Base-by-base conservation (phyloP, 2,329 filamentous ascomycete species). In the Stachybotrys elegans region DNA sequence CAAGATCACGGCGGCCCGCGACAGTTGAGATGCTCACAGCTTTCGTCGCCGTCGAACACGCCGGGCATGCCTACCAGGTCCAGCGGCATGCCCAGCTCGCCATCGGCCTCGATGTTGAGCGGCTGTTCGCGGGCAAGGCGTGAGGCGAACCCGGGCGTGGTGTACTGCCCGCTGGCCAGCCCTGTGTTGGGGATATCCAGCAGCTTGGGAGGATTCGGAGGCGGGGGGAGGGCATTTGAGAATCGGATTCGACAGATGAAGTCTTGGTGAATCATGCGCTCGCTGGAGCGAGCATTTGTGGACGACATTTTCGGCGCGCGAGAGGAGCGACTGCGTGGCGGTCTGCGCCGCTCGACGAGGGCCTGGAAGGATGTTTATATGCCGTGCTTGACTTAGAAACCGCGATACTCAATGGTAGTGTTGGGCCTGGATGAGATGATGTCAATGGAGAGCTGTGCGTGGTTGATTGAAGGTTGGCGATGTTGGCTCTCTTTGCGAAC, bases 221-320 rank as follows among this genome's bases (percentile, higher is more conserved):
- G 93, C 51, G 93, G 91, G 51, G 93, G 93, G 14, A 98, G 83
- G 55, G 89, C 85, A 80, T 98, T 98, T 59, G 89, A 90, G 67
- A 94, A 98, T 67, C 93, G 83, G 60, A 96, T 88, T 57, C 91
- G 86, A 51, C 91, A 92, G 62, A 98, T 95, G 69, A 96, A 97
- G 69, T 98, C 93, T 70, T 98, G 93, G 62, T 95, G 89, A 57
- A 83, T 74, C 59, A 79, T 74, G 63, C 79, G 76, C 65, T 79
- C 76, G 62, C 75, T 72, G 51, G 65, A 59, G 55, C 67, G 67
- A 32, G 60, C 53, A 48, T 54, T 58, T 16, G 60, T 57, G 45
- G 63, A 62, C 39, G 62, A 59, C 62, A 65, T 65, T 22, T 45
- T 51, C 31, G 31, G 4, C n/a, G n/a, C n/a, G n/a, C n/a, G n/a